Conservation (phyloP, 495 filamentous ascomycete genomes). For the Aspergillus affinis region DNA sequence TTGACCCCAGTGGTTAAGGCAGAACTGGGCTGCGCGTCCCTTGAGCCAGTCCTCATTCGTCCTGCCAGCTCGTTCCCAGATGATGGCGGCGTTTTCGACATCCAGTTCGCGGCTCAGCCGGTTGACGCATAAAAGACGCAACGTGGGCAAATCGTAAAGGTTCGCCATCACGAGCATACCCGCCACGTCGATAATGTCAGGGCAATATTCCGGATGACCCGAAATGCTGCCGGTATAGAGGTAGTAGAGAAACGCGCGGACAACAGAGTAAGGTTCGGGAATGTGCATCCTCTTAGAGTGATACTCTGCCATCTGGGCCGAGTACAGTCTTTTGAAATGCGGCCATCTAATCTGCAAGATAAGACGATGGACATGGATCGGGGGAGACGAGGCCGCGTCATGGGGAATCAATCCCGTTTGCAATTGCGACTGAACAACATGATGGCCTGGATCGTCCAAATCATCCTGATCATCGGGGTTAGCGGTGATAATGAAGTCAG, state of each 20-base stretch:
- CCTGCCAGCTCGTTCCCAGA: slow-evolving; percentile 90
- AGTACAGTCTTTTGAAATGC: slow-evolving; percentile 87
- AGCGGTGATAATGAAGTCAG: slow-evolving; percentile 84
- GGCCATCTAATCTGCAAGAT: slow-evolving; percentile 95
- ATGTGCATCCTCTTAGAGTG: slow-evolving; percentile 97
- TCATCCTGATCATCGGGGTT: slow-evolving; percentile 67
- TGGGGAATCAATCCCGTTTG: slow-evolving; percentile 62
- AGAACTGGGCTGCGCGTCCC: slow-evolving; percentile 82
- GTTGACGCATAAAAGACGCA: slow-evolving; percentile 86
- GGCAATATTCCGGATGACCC: slow-evolving; percentile 59
- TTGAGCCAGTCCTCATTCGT: slow-evolving; percentile 92
- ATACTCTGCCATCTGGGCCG: slow-evolving; percentile 93
- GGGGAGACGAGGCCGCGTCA: slow-evolving; percentile 66
- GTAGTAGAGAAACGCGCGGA: slow-evolving; percentile 93
- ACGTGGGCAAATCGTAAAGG: slow-evolving; percentile 91
- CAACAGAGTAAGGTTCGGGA: slow-evolving; percentile 90
- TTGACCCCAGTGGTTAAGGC: slow-evolving; percentile 90
- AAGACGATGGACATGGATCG: slow-evolving; percentile 88
- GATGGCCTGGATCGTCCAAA: slow-evolving; percentile 51
- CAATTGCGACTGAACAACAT: slow-evolving; percentile 37
- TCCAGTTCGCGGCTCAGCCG: slow-evolving; percentile 86
- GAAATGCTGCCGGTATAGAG: slow-evolving; percentile 94
- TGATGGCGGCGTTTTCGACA: slow-evolving; percentile 88
- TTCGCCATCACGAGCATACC: slow-evolving; percentile 98
- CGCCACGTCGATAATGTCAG: slow-evolving; percentile 81